Base-by-base conservation (phyloP, 2,329 filamentous ascomycete species). In the Aspergillus sclerotialis region DNA sequence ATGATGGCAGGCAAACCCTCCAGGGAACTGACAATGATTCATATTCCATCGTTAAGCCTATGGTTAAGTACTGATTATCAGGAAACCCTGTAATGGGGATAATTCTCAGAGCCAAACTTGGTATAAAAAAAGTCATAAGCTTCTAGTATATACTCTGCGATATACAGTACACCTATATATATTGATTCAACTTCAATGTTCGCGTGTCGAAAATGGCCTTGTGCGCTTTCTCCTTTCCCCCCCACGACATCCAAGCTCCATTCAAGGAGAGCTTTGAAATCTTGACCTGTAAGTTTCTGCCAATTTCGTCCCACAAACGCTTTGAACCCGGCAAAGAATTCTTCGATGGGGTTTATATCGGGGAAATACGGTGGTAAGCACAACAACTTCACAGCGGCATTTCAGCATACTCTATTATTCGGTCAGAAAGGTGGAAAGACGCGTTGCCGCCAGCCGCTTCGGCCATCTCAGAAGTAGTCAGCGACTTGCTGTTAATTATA, bases 251-350 rank as follows among this genome's bases (percentile, higher is more conserved):
- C 28, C 28, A 29, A 16, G 16, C 28, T 29, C 28, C 28, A 29
- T 29, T 29, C n/a, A 15, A 7, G 26, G 26, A 28, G 12, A 12
- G 7, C 26, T 28, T 28, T 28, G 26, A 28, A 28, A 28, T 7
- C 26, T 28, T 6, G 13, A 28, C 26, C 7, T 12, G 26, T 28
- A 12, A 7, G 19, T 24, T 32, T 14, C 7, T 46, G 35, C 48
- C 45, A 58, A 26, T 51, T 44, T 38, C 44, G 47, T 38, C 54
- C 55, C 18, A 63, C 55, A 34, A 52, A 60, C 6, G 42, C 45
- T 38, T 63, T 63, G 7, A 63, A 38, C 37, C 58, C 54, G 14
- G 51, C 41, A 45, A 63, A 64, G 38, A 56, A 54, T 38, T 61
- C 50, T 40, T 61, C 48, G 35, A 62, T 59, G 18, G 55, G 56